Percentiles rank a stretch among this genome's conserved stretches.
Evolutionary conservation across 139 green algal genomes (phyloP).

Genomic region (Auxenochlorella pyrenoidosa): DNA sequence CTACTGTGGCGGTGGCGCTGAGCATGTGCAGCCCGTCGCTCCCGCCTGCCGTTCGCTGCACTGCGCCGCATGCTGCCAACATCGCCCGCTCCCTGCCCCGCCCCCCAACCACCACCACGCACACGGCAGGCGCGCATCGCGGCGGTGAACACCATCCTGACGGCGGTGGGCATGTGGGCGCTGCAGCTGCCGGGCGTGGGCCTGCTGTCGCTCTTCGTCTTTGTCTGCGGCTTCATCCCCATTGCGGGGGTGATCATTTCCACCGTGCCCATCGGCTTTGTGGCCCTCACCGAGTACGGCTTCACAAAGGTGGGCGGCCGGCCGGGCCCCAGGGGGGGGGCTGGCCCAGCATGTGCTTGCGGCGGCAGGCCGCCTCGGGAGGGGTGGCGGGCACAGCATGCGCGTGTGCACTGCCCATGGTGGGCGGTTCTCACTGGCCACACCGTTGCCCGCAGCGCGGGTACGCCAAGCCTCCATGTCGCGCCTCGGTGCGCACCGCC

Average conservation of each 20-base stretch:
- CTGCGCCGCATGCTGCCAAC: neutral
- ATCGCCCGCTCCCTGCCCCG: neutral
- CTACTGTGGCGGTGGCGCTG: too few relatives aligned
- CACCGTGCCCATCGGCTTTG: constrained; percentile 88
- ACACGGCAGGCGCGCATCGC: constrained; percentile 77
- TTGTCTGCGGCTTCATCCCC: constrained; percentile 93
- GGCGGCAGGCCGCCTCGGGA: too few relatives aligned
- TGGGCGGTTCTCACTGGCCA: too few relatives aligned
- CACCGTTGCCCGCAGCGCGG: too few relatives aligned
- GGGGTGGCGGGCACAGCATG: neutral
- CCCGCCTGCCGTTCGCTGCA: neutral
- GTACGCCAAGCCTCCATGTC: too few relatives aligned
- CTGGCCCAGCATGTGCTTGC: neutral
- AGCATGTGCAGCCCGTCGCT: neutral
- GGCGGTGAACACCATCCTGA: constrained; percentile 92
- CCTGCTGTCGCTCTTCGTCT: constrained; percentile 92
- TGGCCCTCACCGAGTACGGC: constrained; percentile 90
- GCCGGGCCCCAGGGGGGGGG: neutral
- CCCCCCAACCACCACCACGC: too few relatives aligned
- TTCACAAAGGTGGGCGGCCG: constrained; percentile 79
- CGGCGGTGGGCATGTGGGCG: constrained; percentile 84
- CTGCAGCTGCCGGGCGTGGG: constrained; percentile 86
- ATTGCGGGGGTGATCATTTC: constrained; percentile 94
- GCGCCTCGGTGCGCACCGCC: too few relatives aligned
- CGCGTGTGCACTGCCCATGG: neutral